Evolutionary conservation across 2,329 filamentous ascomycete genomes (phyloP), one percentile per base, ranked within the genome.

Genomic region (Talaromyces rugulosus): DNA sequence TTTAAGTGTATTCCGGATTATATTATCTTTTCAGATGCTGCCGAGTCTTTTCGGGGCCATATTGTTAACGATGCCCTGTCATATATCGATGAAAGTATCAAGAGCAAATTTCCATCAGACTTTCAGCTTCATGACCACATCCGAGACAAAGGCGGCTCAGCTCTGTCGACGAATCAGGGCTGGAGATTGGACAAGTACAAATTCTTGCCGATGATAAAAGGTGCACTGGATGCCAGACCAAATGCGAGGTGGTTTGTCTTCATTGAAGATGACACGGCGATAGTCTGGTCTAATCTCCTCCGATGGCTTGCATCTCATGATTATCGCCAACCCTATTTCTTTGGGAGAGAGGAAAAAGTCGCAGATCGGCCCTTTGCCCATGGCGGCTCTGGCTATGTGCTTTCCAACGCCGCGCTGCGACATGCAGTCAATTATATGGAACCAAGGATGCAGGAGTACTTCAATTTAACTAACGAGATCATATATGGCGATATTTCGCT

Each of bases 121-220:
- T 84, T 85, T 65, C 70, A 76, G 61, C 77, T 83, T 65, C 84
- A 85, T 70, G 80, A 80, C 61, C 76, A 77, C 51, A 74, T 82
- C 28, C 75, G 75, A 65, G 70, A 74, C 56, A 66, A 72, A 7
- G 80, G 82, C 8, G 72, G 78, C 58, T 68, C 75, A 23, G 77
- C 76, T 18, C 75, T 81, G 55, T 74, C 74, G 6, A 81, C 82
- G 68, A 81, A 80, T 64, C 71, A 80, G n/a, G 77, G 78, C 61
- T 77, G 78, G 83, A 79, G 75, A 61, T 72, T 85, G 44, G 83
- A 85, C 65, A 85, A 85, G 66, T 85, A 82, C 82, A 85, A 85
- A 68, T 82, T 83, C 65, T 71, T 85, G 16, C 82, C 82, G 6
- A 80, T 85, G 74, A 78, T 82, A 1, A 80, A 83, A 66, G 78